phyloP scores from a whole-genome alignment of 371 early-diverging fungal species.

The Smittium culicis region DNA sequence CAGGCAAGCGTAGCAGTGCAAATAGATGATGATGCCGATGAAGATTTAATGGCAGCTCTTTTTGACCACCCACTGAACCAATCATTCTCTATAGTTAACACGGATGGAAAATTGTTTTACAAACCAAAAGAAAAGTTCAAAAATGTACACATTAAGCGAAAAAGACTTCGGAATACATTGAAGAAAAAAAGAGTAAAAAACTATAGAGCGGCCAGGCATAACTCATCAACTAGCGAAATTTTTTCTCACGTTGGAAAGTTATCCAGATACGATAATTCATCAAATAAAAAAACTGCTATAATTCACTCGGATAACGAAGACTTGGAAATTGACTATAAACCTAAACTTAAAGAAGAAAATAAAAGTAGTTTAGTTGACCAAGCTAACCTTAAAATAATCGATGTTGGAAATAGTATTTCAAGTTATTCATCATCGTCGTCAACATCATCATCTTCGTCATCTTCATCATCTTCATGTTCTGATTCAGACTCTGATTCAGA shows the following conservation, averaged over 20 bases:
- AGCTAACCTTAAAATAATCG: not conserved
- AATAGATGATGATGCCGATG: constrained; percentile 63
- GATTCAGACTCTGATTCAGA: not conserved
- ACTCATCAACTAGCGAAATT: not conserved
- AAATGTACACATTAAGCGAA: not conserved
- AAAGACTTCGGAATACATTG: not conserved
- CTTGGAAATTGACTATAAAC: too few species aligned
- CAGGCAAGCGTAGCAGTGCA: constrained; percentile 41
- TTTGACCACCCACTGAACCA: constrained; percentile 25
- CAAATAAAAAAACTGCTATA: not conserved
- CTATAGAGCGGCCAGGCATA: not conserved
- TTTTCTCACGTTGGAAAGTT: not conserved
- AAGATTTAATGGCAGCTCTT: constrained; percentile 47
- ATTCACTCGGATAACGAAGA: not conserved
- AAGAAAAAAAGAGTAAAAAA: not conserved
- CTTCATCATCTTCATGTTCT: not conserved
- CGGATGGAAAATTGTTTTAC: constrained; percentile 16
- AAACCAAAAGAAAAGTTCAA: constrained; percentile 8
- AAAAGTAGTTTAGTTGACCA: too few species aligned
- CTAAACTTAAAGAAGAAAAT: not conserved
- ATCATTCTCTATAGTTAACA: constrained; percentile 18
- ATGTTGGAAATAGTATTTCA: not conserved
- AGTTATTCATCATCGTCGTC: not conserved
- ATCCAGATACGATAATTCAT: not conserved
- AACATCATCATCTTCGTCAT: not conserved